Percentiles rank a stretch among this genome's conserved stretches.
Conservation (phyloP, 305 asterid species). For the Andrographis paniculata region DNA sequence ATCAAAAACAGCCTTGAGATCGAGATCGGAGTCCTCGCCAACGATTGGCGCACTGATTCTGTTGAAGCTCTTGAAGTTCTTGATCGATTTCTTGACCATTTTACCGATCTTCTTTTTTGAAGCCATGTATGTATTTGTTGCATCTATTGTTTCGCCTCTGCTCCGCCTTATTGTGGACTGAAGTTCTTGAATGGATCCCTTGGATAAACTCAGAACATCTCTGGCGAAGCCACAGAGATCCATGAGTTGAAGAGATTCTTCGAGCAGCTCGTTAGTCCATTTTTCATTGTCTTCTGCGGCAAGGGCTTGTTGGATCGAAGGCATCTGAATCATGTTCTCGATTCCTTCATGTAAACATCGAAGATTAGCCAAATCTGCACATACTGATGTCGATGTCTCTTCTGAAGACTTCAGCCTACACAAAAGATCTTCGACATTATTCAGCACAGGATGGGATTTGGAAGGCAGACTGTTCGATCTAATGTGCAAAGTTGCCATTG, state of each 20-base stretch:
- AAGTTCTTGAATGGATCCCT: neutral
- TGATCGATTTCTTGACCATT: too few relatives aligned
- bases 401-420: constrained; percentile 7
- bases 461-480: constrained; percentile 25
- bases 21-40: constrained; percentile 4
- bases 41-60: neutral
- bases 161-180: constrained; percentile 18
- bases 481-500: constrained; percentile 14
- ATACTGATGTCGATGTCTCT: constrained; percentile 11
- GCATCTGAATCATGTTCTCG: constrained; percentile 18
- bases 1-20: too few relatives aligned
- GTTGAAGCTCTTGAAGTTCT: constrained; percentile 12
- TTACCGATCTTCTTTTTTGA: too few relatives aligned
- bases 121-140: constrained; percentile 15
- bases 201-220: constrained; percentile 5
- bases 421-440: constrained; percentile 12
- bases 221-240: constrained; percentile 14
- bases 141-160: constrained; percentile 7
- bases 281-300: neutral
- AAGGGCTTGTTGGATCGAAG: constrained; percentile 20
- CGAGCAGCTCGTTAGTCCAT: constrained; percentile 12
- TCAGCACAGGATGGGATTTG: neutral
- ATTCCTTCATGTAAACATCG: constrained; percentile 20
- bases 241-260: constrained; percentile 17
- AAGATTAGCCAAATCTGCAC: constrained; percentile 16